Evolutionary conservation across 148 eudicot genomes (phyloP).

Genomic region (Chenopodium album): DNA sequence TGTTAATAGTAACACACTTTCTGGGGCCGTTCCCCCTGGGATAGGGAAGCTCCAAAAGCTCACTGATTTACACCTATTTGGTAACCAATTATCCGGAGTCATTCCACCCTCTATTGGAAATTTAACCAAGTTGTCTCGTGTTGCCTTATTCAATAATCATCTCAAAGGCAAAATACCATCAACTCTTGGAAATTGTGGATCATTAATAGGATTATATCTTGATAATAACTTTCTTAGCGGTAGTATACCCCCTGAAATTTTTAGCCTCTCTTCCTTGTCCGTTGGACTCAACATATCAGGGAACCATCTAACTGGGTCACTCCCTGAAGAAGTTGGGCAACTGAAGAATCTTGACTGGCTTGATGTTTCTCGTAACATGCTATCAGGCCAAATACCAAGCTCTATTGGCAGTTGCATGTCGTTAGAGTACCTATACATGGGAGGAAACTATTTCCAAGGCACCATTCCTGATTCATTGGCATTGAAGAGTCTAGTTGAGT

Average conservation of each 20-base stretch:
- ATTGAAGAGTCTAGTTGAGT: constrained; percentile 16
- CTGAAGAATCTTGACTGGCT: constrained; percentile 19
- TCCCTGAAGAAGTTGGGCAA: constrained; percentile 29
- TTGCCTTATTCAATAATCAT: constrained; percentile 6
- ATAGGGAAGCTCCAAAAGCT: constrained; percentile 28
- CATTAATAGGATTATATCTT: constrained; percentile 23
- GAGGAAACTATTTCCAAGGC: constrained; percentile 33
- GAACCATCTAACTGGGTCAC: constrained; percentile 31
- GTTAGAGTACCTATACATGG: constrained; percentile 21
- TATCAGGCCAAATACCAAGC: constrained; percentile 33
- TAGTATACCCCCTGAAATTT: constrained; percentile 24
- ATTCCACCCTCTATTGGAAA: constrained; percentile 37
- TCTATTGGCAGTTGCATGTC: constrained; percentile 26
- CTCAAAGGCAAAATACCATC: constrained; percentile 36
- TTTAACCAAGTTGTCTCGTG: constrained; percentile 13
- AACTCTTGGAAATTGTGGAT: constrained; percentile 29
- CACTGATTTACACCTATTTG: neutral
- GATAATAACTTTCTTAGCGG: constrained; percentile 26
- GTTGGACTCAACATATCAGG: constrained; percentile 3
- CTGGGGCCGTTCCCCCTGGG: constrained; percentile 31
- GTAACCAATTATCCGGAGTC: constrained; percentile 26
- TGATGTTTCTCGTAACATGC: constrained; percentile 27
- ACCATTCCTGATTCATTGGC: constrained; percentile 26
- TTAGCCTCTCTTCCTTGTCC: constrained; percentile 13
- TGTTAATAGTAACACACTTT: constrained; percentile 2